Base-by-base conservation (phyloP, 306 rosid species). In the Rosa persica region DNA sequence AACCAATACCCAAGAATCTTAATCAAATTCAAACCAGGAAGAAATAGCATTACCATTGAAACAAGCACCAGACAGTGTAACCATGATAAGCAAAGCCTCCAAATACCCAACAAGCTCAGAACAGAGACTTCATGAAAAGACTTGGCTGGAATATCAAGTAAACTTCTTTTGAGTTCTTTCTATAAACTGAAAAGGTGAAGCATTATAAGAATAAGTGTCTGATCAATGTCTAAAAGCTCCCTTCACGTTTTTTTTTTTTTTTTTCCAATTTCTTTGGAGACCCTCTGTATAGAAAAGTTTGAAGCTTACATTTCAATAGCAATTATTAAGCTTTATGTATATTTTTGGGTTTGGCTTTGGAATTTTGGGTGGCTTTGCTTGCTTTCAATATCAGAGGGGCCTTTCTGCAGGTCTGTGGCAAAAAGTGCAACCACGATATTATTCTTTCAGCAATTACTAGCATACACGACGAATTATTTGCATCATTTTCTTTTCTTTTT, bases 381-480 rank as follows among this genome's bases (percentile, higher is more conserved):
- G 51, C 17, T n/a, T 39, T 40, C 39, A 13, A 73, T 54, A 52
- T 20, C 17, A 22, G 65, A 27, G 23, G 16, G 36, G 39, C 23
- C 51, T 36, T 36, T 15, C 15, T 79, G 82, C 83, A 81, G 60
- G 85, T 82, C 81, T 86, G 79, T 74, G 91, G 90, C 67, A n/a
- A 84, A 87, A 81, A 86, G 89, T 84, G 83, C 80, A 72, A 78
- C 89, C 87, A 86, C 86, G 89, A 87, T 52, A 78, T 70, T 43
- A 40, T 39, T 44, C 57, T 43, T 16, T 43, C 19, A 1, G 52
- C 44, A 13, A 74, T 22, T 39, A 23, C 42, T 22, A 8, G 7
- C 2, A 7, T 60, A 30, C 5, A 30, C 42, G n/a, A 62, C n/a
- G 11, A 13, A 34, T 30, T 27, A 0, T 62, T 61, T 30, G 17